Conservation (phyloP, 768 basidiomycete species). For the Pulveroboletus sp. region DNA sequence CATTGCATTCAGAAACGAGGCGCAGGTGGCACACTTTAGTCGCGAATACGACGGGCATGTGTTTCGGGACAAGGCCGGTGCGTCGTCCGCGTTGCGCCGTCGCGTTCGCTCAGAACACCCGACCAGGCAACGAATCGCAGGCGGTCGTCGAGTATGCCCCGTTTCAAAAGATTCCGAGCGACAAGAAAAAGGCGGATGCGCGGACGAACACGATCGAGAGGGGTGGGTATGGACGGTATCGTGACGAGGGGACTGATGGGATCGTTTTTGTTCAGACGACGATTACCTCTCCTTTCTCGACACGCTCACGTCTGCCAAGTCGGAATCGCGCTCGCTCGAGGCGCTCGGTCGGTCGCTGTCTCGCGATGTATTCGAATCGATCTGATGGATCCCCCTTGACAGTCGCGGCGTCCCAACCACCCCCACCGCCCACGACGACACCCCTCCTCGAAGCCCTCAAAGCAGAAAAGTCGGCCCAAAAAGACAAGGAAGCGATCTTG, state of each 20-base stretch:
- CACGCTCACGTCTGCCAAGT: slow-evolving; percentile 54
- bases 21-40: slow-evolving; percentile 70
- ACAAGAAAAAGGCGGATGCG: slow-evolving; percentile 76
- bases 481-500: slow-evolving; percentile 70
- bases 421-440: slow-evolving; percentile 72
- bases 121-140: slow-evolving; percentile 77
- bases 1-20: slow-evolving; percentile 81
- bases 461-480: slow-evolving; percentile 63
- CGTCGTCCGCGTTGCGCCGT: neutral
- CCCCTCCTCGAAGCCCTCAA: slow-evolving; percentile 93
- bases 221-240: slow-evolving; percentile 10
- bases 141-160: slow-evolving; percentile 95
- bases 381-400: neutral
- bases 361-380: no score
- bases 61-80: slow-evolving; percentile 90
- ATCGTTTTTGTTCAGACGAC: no score
- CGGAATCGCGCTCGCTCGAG: slow-evolving; percentile 66
- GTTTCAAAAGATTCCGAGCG: slow-evolving; percentile 77
- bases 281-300: slow-evolving; percentile 83
- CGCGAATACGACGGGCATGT: slow-evolving; percentile 87
- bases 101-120: neutral
- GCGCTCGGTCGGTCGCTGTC: slow-evolving; percentile 46
- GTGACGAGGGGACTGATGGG: no score
- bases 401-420: slow-evolving; percentile 62
- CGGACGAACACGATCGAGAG: slow-evolving; percentile 88